phyloP scores from a whole-genome alignment of 2,329 filamentous ascomycete genomes.

The Fusarium concolor region DNA sequence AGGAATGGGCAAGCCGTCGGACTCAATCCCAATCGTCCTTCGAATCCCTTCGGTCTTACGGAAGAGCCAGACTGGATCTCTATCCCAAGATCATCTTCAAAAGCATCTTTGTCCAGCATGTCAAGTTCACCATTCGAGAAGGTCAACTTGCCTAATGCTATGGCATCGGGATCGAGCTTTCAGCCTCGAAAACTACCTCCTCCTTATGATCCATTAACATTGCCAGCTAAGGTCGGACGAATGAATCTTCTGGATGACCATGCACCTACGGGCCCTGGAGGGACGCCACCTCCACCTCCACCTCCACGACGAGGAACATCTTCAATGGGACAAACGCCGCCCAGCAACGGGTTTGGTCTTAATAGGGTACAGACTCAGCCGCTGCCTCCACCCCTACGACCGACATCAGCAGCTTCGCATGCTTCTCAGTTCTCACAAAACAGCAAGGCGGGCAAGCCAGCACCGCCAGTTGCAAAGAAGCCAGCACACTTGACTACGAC shows the following conservation, averaged over 20 bases:
- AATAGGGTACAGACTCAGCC: conserved; percentile 46
- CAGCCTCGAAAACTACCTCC: conserved; percentile 64
- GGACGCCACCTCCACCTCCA: conserved; percentile 60
- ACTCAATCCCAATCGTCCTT: conserved; percentile 78
- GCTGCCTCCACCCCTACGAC: conserved; percentile 47
- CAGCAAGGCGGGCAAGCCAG: conserved; percentile 53
- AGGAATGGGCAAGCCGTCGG: conserved; percentile 65
- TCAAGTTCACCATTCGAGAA: conserved; percentile 71
- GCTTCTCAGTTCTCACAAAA: conserved; percentile 49
- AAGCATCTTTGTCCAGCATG: conserved; percentile 66
- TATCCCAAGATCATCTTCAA: conserved; percentile 66
- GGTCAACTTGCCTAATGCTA: conserved; percentile 61
- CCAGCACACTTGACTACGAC: conserved; percentile 63
- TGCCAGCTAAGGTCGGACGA: conserved; percentile 61
- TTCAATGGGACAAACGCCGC: conserved; percentile 23
- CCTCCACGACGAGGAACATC: conserved; percentile 57
- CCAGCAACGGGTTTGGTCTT: conserved; percentile 32
- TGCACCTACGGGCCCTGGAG: conserved; percentile 39
- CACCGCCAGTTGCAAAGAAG: conserved; percentile 73
- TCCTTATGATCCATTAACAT: conserved; percentile 59
- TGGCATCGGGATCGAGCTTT: conserved; percentile 59
- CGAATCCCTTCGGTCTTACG: conserved; percentile 83
- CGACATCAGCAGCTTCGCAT: conserved; percentile 52
- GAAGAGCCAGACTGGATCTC: conserved; percentile 88
- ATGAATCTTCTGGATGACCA: conserved; percentile 58